Evolutionary conservation across 1,139 yeast genomes (phyloP), one percentile per base, ranked within the genome.

Genomic region (Candida gigantensis): DNA sequence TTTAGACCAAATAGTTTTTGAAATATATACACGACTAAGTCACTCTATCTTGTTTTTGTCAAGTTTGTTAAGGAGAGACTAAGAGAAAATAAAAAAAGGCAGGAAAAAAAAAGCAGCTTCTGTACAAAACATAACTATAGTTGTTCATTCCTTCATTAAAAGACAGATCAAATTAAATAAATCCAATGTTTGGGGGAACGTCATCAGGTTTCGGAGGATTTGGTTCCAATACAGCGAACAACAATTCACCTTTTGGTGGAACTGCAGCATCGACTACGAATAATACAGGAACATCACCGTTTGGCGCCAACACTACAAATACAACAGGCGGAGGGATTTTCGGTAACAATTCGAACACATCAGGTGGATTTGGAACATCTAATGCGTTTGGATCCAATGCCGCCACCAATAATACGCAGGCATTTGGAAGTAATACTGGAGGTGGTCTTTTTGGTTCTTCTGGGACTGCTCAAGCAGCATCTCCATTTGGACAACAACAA

Each of bases 181-280:
- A 17, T 16, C 30, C 23, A 34, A 73, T 73, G 79, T 74, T 74
- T 60, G 75, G 77, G 35, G 57, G 74, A 32, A 49, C 68, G 40
- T 58, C 57, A 12, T 70, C 81, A 20, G 84, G 84, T 12, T 79
- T 79, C 51, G 84, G 84, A 26, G 84, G 84, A 20, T 80, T 80
- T 58, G 84, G 83, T 13, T 50, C 61, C 26, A 53, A 59, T 35
- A 48, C 56, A 35, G 49, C 53, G 40, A 58, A 54, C 39, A 45
- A 57, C 30, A 53, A 55, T 24, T 58, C 70, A 3, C 67, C 72
- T 1, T 69, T 69, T 47, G 49, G 49, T 12, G 43, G 43, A 11
- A 43, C 50, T 36, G 49, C 46, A 20, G 47, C 46, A n/a, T 28
- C 45, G 12, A 42, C 50, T 15, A 16, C 34, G 36, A 47, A 49